Evolutionary conservation across 441 rosid genomes (phyloP).

Genomic region (Brassica balearica): DNA sequence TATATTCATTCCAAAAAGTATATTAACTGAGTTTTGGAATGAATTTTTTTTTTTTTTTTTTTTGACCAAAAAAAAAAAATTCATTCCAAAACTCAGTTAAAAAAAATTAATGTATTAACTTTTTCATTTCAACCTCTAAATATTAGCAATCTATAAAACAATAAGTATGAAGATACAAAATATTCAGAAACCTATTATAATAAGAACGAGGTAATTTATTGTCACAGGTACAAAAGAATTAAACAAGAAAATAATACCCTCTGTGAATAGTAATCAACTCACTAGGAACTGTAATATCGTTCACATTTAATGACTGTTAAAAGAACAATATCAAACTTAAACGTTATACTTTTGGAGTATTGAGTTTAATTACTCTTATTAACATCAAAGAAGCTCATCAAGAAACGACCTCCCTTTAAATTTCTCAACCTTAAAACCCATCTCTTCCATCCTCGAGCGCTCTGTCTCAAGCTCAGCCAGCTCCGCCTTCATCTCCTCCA

Average conservation of each 20-base stretch:
- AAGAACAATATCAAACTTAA: conserved; percentile 1
- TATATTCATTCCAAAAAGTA: neutral
- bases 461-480: conserved; percentile 49
- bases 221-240: conserved; percentile 20
- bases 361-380: conserved; percentile 21
- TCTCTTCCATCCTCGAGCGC: conserved; percentile 41
- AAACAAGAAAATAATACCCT: conserved; percentile 26
- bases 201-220: conserved; percentile 9
- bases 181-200: neutral
- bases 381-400: conserved; percentile 48
- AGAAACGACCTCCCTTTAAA: conserved; percentile 47
- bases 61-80: no score
- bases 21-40: no score
- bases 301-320: neutral
- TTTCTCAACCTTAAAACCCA: conserved; percentile 43
- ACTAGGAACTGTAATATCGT: neutral
- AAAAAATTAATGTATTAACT: neutral
- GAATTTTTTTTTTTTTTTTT: no score
- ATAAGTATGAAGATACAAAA: neutral
- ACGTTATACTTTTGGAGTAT: conserved; percentile 12
- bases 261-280: neutral
- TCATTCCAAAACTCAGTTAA: neutral
- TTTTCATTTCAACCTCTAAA: neutral
- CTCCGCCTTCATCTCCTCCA: conserved; percentile 44
- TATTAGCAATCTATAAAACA: neutral